phyloP scores from a whole-genome alignment of 2,329 filamentous ascomycete genomes.

The Aspergillus melleus region DNA sequence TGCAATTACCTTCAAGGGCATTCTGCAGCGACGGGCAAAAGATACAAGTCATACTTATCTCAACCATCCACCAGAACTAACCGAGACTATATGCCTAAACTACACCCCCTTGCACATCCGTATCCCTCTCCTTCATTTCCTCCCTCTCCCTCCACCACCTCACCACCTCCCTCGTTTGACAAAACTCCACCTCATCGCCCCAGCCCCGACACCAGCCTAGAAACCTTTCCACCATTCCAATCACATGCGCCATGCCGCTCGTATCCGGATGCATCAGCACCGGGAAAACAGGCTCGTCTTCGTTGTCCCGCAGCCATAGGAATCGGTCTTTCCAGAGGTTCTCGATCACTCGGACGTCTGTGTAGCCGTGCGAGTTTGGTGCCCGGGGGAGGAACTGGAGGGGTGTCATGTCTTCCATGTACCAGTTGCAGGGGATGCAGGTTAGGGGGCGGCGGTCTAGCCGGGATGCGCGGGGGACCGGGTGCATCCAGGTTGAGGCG shows the following conservation, averaged over 20 bases:
- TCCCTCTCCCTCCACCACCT: slow-evolving; percentile 28
- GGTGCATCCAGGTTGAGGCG: slow-evolving; percentile 48
- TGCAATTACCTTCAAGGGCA: no score
- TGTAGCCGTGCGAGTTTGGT: slow-evolving; percentile 58
- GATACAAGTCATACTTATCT: no score
- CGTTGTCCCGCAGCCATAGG: slow-evolving; percentile 53
- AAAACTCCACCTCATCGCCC: slow-evolving; percentile 33
- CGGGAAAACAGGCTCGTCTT: slow-evolving; percentile 48
- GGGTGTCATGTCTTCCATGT: slow-evolving; percentile 49
- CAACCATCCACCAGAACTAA: no score
- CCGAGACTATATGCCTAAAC: no score
- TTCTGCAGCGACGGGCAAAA: no score
- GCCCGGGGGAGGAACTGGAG: slow-evolving; percentile 46
- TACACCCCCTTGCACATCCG: no score
- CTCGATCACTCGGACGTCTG: slow-evolving; percentile 58
- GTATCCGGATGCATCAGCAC: slow-evolving; percentile 60
- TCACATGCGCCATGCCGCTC: slow-evolving; percentile 61
- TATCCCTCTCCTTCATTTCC: no score
- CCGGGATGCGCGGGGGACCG: slow-evolving; percentile 26
- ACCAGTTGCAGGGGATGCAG: slow-evolving; percentile 48
- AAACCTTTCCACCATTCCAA: slow-evolving; percentile 57
- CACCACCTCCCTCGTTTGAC: slow-evolving; percentile 31
- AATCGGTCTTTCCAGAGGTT: slow-evolving; percentile 63
- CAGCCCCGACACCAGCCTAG: slow-evolving; percentile 51
- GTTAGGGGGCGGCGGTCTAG: slow-evolving; percentile 34